Evolutionary conservation across 768 basidiomycete species (phyloP), one percentile per base, ranked within the genome.

Genomic region (Serpula lacrymans): DNA sequence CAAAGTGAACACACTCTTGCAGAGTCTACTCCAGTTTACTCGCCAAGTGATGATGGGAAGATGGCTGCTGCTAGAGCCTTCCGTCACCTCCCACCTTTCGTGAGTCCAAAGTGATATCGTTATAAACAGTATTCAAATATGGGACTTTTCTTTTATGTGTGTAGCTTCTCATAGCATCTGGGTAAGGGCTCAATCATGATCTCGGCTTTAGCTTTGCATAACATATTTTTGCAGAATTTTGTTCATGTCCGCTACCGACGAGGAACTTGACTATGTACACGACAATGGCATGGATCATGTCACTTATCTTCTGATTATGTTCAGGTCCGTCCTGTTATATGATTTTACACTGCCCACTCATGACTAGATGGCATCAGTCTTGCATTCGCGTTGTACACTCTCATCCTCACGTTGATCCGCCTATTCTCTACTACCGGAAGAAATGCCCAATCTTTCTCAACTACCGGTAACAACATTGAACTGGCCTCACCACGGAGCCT

Each of bases 171-270:
- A n/a, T n/a, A n/a, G n/a, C n/a, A n/a, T n/a, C n/a, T n/a, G n/a
- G n/a, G n/a, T n/a, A n/a, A n/a, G n/a, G n/a, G n/a, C 6, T 12
- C 9, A 17, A 23, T 6, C 35, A 16, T 24, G 2, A 41, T 43
- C 21, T 3, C 13, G 24, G 33, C 17, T 18, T 11, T 17, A 6
- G 12, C 14, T 18, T 12, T 14, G 34, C 28, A 45, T 4, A 13
- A 34, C 28, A 45, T 4, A n/a, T 41, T n/a, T 47, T 10, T 16
- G 6, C 41, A 82, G 85, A 2, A 61, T 88, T 6, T 63, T 87
- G 12, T 94, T 94, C 70, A 87, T 92, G 77, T 84, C 82, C 21
- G 89, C 81, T 0, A 92, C 89, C 0, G 88, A 94, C 57, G 89
- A 94, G 64, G 85, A 92, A 59, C 65, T 92, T 25, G 53, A 70